Evolutionary conservation across 176 grass and related monocot species (phyloP), one percentile per base, ranked within the genome.

Genomic region (Poa pratensis): DNA sequence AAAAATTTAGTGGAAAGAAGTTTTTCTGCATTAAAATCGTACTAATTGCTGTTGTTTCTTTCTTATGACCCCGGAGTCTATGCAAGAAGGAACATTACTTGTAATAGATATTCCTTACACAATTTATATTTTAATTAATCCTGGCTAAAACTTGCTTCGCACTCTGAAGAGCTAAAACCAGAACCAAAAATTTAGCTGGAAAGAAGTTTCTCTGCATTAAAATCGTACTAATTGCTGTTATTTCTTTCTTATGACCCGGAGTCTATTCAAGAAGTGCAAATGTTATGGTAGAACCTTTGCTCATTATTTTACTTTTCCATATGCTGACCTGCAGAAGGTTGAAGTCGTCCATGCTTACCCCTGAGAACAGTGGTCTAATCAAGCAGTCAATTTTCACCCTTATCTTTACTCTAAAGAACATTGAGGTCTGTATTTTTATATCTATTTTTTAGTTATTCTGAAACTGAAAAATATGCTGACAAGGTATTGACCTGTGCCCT

Each of bases 371-470:
- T 32, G 91, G 94, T 82, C 83, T 95, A 72, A 90, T 98, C 74
- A 92, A 89, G 84, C 89, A 95, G 84, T 95, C 93, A 86, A 89
- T 95, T 85, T 95, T 90, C 88, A 90, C 93, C 40, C 93, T 98
- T 80, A 86, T 94, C 58, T 98, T 90, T 89, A 98, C 96, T 54
- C 86, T 98, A 46, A 98, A 95, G 84, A 98, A 98, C 82, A 91
- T 98, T 17, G 96, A 95, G 93, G 96, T 98, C 26, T 26, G 88
- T 9, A 13, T 80, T 45, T 13, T 52, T 13, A 32, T 39, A 22
- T 34, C 17, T 13, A 39, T 6, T 50, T 68, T 39, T 3, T 83
- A 2, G 1, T 76, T 57, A 61, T 48, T 81, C 52, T 69, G 1
- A 34, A 81, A 82, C 59, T 83, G 51, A 51, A 59, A 20, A 52